Evolutionary conservation across 352 stramenopile genomes (phyloP).

Genomic region (Phytopythium aichiense): DNA sequence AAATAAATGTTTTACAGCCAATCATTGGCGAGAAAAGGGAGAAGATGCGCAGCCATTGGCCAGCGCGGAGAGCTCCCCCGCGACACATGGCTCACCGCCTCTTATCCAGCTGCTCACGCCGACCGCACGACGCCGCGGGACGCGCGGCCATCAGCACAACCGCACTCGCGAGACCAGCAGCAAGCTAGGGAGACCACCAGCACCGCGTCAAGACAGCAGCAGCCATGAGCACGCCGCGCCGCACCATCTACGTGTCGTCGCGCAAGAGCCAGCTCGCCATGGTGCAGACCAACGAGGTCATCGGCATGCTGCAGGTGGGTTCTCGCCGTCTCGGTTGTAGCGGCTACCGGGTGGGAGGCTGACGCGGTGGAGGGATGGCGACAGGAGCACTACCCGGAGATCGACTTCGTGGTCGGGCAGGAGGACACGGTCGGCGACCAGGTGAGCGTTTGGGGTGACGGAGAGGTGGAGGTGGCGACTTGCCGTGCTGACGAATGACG

Average conservation of each 20-base stretch:
- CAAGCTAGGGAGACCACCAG: background rate
- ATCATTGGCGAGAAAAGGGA: background rate
- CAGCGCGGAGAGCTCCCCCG: background rate
- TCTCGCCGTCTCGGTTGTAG: background rate
- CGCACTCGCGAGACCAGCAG: background rate
- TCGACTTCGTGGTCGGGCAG: conserved; percentile 75
- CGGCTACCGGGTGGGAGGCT: no score
- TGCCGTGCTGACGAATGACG: background rate
- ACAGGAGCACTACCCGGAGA: conserved; percentile 49
- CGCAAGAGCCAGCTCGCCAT: conserved; percentile 88
- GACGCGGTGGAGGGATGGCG: no score
- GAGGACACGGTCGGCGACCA: conserved; percentile 83
- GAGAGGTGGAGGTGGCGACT: no score
- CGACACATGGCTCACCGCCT: background rate
- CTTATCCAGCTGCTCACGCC: background rate
- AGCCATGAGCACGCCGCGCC: conserved; percentile 16
- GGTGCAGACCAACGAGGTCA: conserved; percentile 84
- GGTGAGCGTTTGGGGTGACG: no score
- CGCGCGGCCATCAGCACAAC: background rate
- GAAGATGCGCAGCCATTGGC: background rate
- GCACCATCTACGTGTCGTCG: conserved; percentile 79
- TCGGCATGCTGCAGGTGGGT: conserved; percentile 61
- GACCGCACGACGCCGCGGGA: background rate
- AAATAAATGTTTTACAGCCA: background rate
- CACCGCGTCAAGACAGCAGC: background rate